These are phyloP conservation scores for Marasmius oreades DNA, from an alignment of 1,284 basidiomycete genomes.

Conservation along the genomic window DNA sequence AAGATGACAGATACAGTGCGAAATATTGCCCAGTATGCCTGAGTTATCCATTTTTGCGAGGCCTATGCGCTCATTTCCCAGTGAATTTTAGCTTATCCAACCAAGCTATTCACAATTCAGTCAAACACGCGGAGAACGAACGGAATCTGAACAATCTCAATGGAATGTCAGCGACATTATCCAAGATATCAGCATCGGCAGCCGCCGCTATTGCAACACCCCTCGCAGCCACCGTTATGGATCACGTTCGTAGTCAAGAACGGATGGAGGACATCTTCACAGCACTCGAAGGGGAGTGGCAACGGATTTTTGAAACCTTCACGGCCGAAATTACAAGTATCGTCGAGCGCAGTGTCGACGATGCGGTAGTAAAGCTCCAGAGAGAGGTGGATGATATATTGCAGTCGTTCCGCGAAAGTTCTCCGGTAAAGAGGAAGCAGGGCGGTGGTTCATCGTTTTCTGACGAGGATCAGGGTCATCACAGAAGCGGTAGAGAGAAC, in stretches of 20 bases:
- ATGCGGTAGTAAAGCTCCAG: slow-evolving; percentile 31
- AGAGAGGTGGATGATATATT: slow-evolving; percentile 29
- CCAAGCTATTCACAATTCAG: slow-evolving; percentile 38
- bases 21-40: slow-evolving; percentile 38
- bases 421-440: not conserved
- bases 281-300: slow-evolving; percentile 41
- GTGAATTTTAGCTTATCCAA: slow-evolving; percentile 37
- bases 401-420: not conserved
- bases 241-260: slow-evolving; percentile 39
- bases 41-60: not conserved
- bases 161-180: slow-evolving; percentile 42
- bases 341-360: slow-evolving; percentile 36
- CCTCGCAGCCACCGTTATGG: slow-evolving; percentile 39
- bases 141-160: slow-evolving; percentile 41
- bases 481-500: slow-evolving; percentile 2
- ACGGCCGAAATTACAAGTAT: slow-evolving; percentile 34
- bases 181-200: slow-evolving; percentile 37
- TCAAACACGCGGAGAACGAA: slow-evolving; percentile 38
- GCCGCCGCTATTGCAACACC: slow-evolving; percentile 39
- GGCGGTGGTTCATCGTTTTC: not conserved
- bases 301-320: slow-evolving; percentile 38
- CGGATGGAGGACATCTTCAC: slow-evolving; percentile 34
- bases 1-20: slow-evolving; percentile 27
- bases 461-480: slow-evolving; percentile 11
- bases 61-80: not conserved